Evolutionary conservation across 1,284 basidiomycete species (phyloP).

Genomic region (Malassezia slooffiae): DNA sequence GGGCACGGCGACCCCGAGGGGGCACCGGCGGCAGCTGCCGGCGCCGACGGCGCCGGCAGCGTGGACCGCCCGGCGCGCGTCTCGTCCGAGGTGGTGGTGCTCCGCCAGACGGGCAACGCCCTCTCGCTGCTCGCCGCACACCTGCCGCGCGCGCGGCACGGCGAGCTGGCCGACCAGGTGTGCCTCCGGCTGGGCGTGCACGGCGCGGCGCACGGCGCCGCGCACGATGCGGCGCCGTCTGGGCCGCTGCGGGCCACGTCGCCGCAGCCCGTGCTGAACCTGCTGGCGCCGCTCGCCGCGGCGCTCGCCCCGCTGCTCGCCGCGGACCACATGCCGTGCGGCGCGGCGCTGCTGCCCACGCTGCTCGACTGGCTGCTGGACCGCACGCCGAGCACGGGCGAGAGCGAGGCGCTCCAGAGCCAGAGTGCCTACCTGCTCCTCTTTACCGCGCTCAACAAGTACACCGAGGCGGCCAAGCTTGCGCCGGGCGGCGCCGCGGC

Average conservation of each 20-base stretch:
- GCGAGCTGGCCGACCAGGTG: conserved; percentile 17
- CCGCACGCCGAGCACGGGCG: background rate
- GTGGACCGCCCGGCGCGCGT: conserved; percentile 15
- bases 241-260: no score
- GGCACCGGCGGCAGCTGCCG: background rate
- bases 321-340: no score
- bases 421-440: conserved; percentile 8
- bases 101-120: conserved; percentile 25
- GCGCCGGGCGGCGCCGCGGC: conserved; percentile 2
- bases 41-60: background rate
- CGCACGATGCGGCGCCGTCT: no score
- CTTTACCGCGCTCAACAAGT: conserved; percentile 27
- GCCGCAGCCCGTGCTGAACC: background rate
- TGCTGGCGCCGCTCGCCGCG: background rate
- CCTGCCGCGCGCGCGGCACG: conserved; percentile 19
- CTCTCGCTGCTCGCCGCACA: conserved; percentile 24
- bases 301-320: background rate
- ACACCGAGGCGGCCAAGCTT: no score
- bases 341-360: background rate
- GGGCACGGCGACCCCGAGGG: no score
- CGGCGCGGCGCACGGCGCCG: background rate
- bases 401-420: background rate
- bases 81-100: conserved; percentile 19
- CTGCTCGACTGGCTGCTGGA: conserved; percentile 3
- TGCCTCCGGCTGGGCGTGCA: background rate